Conservation (phyloP, 805 yeast genomes). For the Lipomyces yamadae region DNA sequence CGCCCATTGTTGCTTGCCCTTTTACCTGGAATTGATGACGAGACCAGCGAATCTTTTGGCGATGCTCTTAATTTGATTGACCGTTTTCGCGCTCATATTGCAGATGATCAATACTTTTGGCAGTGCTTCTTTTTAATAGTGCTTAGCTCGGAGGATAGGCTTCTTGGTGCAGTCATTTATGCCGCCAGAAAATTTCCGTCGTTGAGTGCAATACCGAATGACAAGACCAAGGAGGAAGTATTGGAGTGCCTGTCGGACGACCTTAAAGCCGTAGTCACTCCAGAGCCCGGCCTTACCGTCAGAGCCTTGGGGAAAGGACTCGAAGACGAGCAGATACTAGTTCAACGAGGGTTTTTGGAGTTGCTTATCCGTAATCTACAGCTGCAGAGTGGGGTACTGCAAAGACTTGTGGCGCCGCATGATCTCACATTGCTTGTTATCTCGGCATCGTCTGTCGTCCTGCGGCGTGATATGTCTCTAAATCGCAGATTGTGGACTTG, state of each 20-base stretch:
- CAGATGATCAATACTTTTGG: conserved; percentile 83
- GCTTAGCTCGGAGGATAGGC: conserved; percentile 76
- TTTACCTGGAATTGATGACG: conserved; percentile 90
- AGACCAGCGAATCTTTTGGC: conserved; percentile 78
- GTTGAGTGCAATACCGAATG: conserved; percentile 49
- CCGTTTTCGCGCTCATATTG: conserved; percentile 58
- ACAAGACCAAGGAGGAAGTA: conserved; percentile 34
- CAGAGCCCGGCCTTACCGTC: conserved; percentile 78
- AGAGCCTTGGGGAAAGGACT: conserved; percentile 76
- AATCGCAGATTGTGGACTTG: conserved; percentile 94
- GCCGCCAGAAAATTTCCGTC: conserved; percentile 67
- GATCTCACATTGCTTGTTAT: conserved; percentile 66
- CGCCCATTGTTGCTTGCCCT: conserved; percentile 75
- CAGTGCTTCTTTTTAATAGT: conserved; percentile 74
- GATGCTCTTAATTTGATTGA: conserved; percentile 66
- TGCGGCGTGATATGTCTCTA: conserved; percentile 89
- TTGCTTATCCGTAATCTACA: conserved; percentile 70
- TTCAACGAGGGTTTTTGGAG: conserved; percentile 89
- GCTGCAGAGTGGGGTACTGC: conserved; percentile 63
- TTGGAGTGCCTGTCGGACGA: conserved; percentile 50
- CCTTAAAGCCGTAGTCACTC: conserved; percentile 66
- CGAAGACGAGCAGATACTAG: conserved; percentile 66
- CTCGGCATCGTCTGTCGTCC: conserved; percentile 68
- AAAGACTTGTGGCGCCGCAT: conserved; percentile 51
- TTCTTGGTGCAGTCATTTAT: conserved; percentile 86